phyloP scores from a whole-genome alignment of 345 rosid genomes.

The Eucalyptus tenuipes region DNA sequence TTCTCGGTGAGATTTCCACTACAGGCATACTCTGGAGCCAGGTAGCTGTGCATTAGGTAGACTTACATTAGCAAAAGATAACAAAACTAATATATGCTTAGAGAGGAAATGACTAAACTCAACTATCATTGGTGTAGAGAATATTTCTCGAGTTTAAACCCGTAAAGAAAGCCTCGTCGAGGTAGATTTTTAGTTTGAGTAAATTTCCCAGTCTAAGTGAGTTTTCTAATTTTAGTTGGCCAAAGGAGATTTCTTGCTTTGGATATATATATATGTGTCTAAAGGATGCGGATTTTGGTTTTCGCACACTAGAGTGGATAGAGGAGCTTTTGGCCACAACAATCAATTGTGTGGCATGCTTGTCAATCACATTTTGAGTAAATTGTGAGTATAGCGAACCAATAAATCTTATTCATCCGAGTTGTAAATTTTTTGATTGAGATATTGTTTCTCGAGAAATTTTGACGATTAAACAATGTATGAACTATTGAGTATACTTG shows the following conservation, averaged over 20 bases:
- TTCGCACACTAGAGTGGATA: not conserved
- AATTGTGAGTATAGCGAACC: not conserved
- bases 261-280: not conserved
- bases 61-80: not conserved
- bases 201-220: not conserved
- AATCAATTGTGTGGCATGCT: not conserved
- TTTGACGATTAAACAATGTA: no score
- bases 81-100: not conserved
- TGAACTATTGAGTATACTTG: not conserved
- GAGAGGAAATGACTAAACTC: not conserved
- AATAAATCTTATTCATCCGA: no score
- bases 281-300: no score
- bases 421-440: no score
- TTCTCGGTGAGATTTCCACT: constrained; percentile 78
- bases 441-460: not conserved
- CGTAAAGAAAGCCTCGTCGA: not conserved
- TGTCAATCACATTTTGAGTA: no score
- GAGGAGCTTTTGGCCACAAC: not conserved
- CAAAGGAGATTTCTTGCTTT: not conserved
- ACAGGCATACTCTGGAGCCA: constrained; percentile 86
- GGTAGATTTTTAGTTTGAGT: not conserved
- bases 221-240: not conserved
- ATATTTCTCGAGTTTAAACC: not conserved
- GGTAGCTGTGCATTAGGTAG: constrained; percentile 39
- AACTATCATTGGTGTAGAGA: not conserved